Percentiles rank a stretch among this genome's conserved stretches.
phyloP scores from a whole-genome alignment of 176 grass and related monocot genomes.

The Musa beccarii region DNA sequence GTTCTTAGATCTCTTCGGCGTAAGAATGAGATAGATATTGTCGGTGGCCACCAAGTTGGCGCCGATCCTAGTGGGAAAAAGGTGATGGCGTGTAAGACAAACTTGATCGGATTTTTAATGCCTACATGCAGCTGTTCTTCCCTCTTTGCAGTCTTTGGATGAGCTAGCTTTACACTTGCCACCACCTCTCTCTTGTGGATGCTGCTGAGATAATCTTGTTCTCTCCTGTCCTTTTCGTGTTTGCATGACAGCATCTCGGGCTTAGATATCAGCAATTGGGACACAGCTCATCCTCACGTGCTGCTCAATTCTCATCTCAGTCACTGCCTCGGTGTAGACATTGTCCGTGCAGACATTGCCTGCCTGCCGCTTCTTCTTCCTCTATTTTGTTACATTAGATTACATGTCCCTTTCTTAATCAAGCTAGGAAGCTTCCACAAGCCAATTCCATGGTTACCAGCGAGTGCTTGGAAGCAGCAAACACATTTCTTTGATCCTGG shows the following conservation, averaged over 20 bases:
- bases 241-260: background rate
- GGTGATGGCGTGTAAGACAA: background rate
- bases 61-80: background rate
- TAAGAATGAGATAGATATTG: background rate
- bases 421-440: background rate
- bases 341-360: no score
- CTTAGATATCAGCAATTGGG: no score
- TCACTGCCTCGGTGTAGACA: no score
- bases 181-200: no score
- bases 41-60: background rate
- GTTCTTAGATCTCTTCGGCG: no score
- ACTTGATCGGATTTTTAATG: background rate
- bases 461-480: background rate
- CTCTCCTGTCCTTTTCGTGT: background rate
- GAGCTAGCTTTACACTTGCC: background rate
- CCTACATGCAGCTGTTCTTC: background rate
- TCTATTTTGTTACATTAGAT: background rate
- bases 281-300: no score
- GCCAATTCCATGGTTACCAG: background rate
- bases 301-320: no score
- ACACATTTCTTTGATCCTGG: no score
- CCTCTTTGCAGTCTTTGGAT: background rate
- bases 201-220: background rate
- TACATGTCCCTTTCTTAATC: background rate
- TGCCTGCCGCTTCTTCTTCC: no score